A percentile compares a stretch with the other conserved stretches of the same genome.
phyloP scores from a whole-genome alignment of 2,329 filamentous ascomycete species.

The Alternaria alternata region DNA sequence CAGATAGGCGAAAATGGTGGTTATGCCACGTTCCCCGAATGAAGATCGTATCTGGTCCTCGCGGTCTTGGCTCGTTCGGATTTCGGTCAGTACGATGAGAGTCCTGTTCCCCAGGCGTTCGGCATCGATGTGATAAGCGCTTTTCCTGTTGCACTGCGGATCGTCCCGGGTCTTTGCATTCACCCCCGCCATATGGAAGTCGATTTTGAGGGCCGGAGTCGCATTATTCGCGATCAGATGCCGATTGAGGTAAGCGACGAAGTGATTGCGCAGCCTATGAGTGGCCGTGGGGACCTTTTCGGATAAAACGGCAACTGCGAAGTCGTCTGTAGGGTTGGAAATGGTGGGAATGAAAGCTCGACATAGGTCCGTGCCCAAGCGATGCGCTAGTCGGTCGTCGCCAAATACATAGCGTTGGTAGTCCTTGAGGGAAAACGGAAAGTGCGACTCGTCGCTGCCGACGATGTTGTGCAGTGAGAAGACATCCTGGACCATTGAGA shows the following conservation, averaged over 20 bases:
- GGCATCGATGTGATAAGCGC: slow-evolving; percentile 28
- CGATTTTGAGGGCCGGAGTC: slow-evolving; percentile 30
- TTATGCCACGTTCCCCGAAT: slow-evolving; percentile 16
- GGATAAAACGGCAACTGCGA: slow-evolving; percentile 37
- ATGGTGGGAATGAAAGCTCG: slow-evolving; percentile 32
- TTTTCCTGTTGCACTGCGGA: slow-evolving; percentile 12
- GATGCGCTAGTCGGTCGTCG: slow-evolving; percentile 34
- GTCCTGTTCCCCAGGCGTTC: slow-evolving; percentile 19
- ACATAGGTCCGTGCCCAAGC: slow-evolving; percentile 37
- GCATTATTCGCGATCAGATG: slow-evolving; percentile 27
- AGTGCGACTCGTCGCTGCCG: slow-evolving; percentile 19
- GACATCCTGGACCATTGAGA: slow-evolving; percentile 34
- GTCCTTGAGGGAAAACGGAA: slow-evolving; percentile 32
- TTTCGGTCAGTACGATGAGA: slow-evolving; percentile 27
- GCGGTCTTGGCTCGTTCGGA: slow-evolving; percentile 25
- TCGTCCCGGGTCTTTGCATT: slow-evolving; percentile 13
- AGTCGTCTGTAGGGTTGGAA: slow-evolving; percentile 22
- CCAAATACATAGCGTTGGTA: slow-evolving; percentile 39
- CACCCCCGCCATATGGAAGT: slow-evolving; percentile 18
- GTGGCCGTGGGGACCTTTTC: slow-evolving; percentile 32
- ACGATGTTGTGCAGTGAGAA: slow-evolving; percentile 29
- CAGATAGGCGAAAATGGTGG: slow-evolving; percentile 29
- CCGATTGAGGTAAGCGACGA: slow-evolving; percentile 35
- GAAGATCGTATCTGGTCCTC: slow-evolving; percentile 24
- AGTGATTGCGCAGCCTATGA: slow-evolving; percentile 32